Evolutionary conservation across 176 grass and related monocot genomes (phyloP).

Genomic region (Bothriochloa decipiens): DNA sequence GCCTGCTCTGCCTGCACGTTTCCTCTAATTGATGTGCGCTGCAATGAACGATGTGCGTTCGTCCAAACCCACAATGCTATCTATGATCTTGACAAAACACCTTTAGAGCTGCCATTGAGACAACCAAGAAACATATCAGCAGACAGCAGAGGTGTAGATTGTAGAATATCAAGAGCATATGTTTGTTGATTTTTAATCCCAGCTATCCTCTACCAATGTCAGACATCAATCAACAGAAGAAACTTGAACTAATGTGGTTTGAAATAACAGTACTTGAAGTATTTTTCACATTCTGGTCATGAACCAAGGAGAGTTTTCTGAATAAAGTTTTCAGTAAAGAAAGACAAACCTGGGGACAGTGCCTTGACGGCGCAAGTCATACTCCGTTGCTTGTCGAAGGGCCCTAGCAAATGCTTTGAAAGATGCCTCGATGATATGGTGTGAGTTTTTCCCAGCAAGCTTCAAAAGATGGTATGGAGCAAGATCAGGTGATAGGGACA

Average conservation of each 20-base stretch:
- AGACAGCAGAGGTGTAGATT: background rate
- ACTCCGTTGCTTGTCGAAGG: constrained; percentile 92
- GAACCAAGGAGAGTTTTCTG: background rate
- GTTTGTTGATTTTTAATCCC: background rate
- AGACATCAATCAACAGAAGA: background rate
- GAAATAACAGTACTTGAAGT: background rate
- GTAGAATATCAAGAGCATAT: constrained; percentile 9
- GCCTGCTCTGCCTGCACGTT: background rate
- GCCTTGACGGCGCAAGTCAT: constrained; percentile 74
- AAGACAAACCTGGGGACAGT: constrained; percentile 76
- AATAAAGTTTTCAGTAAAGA: constrained; percentile 7
- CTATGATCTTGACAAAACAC: constrained; percentile 85
- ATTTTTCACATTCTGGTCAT: background rate
- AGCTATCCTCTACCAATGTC: background rate
- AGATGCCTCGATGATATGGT: constrained; percentile 88
- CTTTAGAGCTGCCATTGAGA: constrained; percentile 71
- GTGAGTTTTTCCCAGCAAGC: constrained; percentile 89
- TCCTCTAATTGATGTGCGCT: background rate
- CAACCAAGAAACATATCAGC: background rate
- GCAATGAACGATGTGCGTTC: background rate
- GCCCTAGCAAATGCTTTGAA: constrained; percentile 98
- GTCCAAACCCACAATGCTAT: constrained; percentile 10
- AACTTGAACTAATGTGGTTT: background rate
- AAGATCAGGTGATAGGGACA: background rate
- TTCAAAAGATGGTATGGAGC: constrained; percentile 29